Percentiles rank a stretch among this genome's conserved stretches.
Conservation (phyloP, 228 moss, liverwort and hornwort species). For the Sphagnum magellanicum region DNA sequence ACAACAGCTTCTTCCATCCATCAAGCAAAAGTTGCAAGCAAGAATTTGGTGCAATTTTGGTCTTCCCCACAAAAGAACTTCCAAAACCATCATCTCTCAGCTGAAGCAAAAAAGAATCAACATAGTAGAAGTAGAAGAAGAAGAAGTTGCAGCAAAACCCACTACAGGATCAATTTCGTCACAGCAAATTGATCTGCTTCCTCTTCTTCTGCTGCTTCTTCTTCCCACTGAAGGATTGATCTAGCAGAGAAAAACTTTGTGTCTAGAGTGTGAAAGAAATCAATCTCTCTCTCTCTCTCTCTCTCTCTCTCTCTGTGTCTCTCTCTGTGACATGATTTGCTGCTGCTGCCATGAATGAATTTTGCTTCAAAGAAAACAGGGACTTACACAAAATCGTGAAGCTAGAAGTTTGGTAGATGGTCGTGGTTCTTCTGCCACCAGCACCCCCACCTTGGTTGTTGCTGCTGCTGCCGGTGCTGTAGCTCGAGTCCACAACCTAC, state of each 20-base stretch:
- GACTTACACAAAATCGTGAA: not conserved
- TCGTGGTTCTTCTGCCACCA: not conserved
- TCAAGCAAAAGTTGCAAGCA: too few species aligned
- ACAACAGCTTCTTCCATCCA: too few species aligned
- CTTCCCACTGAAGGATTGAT: too few species aligned
- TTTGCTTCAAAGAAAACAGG: not conserved
- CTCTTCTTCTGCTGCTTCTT: too few species aligned
- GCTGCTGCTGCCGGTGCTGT: not conserved
- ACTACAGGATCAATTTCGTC: too few species aligned
- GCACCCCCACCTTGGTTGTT: not conserved
- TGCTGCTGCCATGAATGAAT: constrained; percentile 1
- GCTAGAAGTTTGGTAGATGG: not conserved
- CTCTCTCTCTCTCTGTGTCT: not conserved
- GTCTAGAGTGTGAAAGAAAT: constrained; percentile 4
- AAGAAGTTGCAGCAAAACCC: too few species aligned
- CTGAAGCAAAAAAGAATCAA: too few species aligned
- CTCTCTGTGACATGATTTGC: constrained; percentile 3
- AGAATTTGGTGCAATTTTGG: too few species aligned
- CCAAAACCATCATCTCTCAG: too few species aligned
- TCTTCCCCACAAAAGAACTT: too few species aligned
- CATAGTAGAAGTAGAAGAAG: too few species aligned
- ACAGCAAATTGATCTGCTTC: too few species aligned
- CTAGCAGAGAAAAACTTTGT: not conserved
- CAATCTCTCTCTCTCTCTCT: constrained; percentile 18
- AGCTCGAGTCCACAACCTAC: not conserved